Base-by-base conservation (phyloP, 2,329 filamentous ascomycete species). In the Aspergillus nomiae region DNA sequence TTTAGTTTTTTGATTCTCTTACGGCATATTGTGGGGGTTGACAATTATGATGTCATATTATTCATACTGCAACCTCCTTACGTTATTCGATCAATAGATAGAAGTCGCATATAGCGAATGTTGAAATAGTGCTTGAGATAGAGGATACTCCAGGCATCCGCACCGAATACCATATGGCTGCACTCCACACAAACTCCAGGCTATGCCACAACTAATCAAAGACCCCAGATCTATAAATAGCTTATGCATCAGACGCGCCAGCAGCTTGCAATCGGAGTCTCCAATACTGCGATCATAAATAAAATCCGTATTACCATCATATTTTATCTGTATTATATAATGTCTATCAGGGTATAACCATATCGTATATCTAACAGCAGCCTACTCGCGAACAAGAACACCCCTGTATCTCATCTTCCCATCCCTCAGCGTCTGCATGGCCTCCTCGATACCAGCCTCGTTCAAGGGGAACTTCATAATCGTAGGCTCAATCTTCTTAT, bases 381-480 rank as follows among this genome's bases (percentile, higher is more conserved):
- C 2, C 19, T 58, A 62, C 55, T 63, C 41, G 16, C 58, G 48
- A 55, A 80, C 70, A 61, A 83, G 74, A 57, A 81, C 84, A 70
- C 71, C 83, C 64, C 77, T 79, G 77, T 81, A 86, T 69, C 73
- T 79, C 65, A 83, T 81, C 32, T 79, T 76, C 3, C 82, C 82
- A 4, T 75, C 69, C 60, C 81, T 71, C 63, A 85, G 65, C 68
- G 77, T 76, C 68, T 82, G 66, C 72, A 85, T 77, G 19, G 82
- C 76, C 67, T 83, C 70, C 67, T 81, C 72, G 74, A 86, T 78
- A 63, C 84, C 68, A 64, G 85, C 65, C 76, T 79, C 62, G 12
- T 75, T 81, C 54, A 92, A 79, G 0, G 86, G 82, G 71, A 87
- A 91, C 72, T 81, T 86, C 80, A 90, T 84, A 36, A 91, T 77